Percentiles rank a stretch among this genome's conserved stretches.
These are phyloP conservation scores for Paramecium pentaurelia DNA, from an alignment of 73 alveolate species.

Conservation along the genomic window DNA sequence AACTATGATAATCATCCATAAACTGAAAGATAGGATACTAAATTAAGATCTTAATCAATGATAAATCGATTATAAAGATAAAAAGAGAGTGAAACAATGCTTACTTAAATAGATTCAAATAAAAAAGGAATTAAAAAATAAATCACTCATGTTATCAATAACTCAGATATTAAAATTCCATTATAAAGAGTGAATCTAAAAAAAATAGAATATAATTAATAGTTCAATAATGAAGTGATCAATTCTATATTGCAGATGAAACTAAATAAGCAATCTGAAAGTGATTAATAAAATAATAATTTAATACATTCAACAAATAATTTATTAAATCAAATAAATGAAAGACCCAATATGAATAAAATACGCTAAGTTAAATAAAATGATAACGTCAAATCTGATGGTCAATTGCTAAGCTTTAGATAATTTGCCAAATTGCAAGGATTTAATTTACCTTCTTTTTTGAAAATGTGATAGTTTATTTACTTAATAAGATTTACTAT, in stretches of 20 bases:
- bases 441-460: neutral
- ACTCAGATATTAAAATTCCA: neutral
- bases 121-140: neutral
- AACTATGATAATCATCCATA: neutral
- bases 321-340: neutral
- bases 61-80: neutral
- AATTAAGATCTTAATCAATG: neutral
- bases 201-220: neutral
- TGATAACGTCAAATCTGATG: neutral
- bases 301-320: neutral
- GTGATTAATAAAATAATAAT: neutral
- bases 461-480: neutral
- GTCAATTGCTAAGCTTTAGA: neutral
- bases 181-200: neutral
- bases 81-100: neutral
- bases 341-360: neutral
- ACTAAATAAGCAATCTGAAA: neutral
- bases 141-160: neutral
- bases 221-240: neutral
- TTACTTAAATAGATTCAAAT: neutral
- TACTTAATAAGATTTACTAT: neutral
- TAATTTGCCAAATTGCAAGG: neutral
- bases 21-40: neutral
- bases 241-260: neutral
- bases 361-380: neutral